These are phyloP conservation scores for Cicer arietinum DNA, from an alignment of 306 rosid genomes.

Conservation along the genomic window DNA sequence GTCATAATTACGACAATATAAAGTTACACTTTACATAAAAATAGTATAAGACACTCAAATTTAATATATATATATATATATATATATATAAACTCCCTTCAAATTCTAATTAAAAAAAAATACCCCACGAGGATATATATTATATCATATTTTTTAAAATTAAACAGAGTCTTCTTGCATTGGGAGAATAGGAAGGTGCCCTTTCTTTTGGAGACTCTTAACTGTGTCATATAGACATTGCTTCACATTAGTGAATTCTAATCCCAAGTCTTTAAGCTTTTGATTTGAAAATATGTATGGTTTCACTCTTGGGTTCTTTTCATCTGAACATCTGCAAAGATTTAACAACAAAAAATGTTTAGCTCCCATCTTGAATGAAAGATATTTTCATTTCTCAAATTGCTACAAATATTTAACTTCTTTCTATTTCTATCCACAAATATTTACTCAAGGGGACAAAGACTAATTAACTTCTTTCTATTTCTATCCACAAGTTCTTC, in stretches of 20 bases:
- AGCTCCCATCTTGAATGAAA: not conserved
- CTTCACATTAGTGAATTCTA: conserved; percentile 75
- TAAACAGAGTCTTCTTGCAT: conserved; percentile 51
- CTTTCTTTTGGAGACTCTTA: conserved; percentile 82
- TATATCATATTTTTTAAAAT: not conserved
- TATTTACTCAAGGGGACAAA: too few species aligned
- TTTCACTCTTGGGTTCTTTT: conserved; percentile 70
- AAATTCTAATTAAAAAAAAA: not conserved
- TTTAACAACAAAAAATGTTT: not conserved
- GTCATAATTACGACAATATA: too few species aligned
- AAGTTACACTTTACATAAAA: too few species aligned
- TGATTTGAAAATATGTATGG: conserved; percentile 75
- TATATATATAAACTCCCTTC: not conserved
- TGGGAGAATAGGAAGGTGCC: conserved; percentile 64
- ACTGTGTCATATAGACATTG: conserved; percentile 86
- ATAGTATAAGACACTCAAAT: too few species aligned
- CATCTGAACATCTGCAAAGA: conserved; percentile 73
- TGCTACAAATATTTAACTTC: too few species aligned
- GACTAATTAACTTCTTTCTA: too few species aligned
- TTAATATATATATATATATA: too few species aligned
- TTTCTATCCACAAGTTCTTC: too few species aligned
- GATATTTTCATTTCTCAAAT: not conserved
- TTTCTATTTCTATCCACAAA: too few species aligned
- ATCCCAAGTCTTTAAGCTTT: conserved; percentile 74
- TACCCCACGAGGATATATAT: not conserved